These are phyloP conservation scores for Sherardia arvensis DNA, from an alignment of 257 asterid species.

Conservation along the genomic window DNA sequence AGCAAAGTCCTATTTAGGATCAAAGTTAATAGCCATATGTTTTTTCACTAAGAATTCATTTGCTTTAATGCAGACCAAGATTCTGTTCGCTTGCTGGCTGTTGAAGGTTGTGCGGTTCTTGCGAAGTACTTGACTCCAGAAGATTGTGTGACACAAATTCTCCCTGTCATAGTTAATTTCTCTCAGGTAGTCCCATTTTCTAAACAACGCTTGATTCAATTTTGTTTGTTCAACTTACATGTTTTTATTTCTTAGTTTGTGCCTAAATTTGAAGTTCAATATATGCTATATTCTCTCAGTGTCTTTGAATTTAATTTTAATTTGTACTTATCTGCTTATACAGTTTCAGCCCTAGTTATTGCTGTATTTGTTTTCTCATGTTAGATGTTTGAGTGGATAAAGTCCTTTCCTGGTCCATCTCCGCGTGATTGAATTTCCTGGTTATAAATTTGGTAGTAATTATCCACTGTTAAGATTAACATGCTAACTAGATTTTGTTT, in stretches of 20 bases:
- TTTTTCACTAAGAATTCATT: constrained; percentile 3
- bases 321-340: too few relatives aligned
- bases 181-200: too few relatives aligned
- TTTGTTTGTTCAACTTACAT: neutral
- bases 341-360: neutral
- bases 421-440: neutral
- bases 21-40: neutral
- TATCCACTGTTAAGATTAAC: neutral
- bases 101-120: constrained; percentile 89
- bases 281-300: too few relatives aligned
- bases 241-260: neutral
- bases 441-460: neutral
- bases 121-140: constrained; percentile 91
- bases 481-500: neutral
- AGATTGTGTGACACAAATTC: constrained; percentile 82
- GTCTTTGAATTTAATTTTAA: too few relatives aligned
- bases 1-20: neutral
- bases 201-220: neutral
- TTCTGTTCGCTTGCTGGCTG: constrained; percentile 85
- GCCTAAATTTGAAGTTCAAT: neutral
- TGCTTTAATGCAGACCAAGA: constrained; percentile 58
- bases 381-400: neutral
- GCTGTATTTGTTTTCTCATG: neutral
- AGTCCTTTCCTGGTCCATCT: neutral
- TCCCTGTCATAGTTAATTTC: constrained; percentile 84